phyloP scores from a whole-genome alignment of 129 eudicot species.

The Artemisia argyi region DNA sequence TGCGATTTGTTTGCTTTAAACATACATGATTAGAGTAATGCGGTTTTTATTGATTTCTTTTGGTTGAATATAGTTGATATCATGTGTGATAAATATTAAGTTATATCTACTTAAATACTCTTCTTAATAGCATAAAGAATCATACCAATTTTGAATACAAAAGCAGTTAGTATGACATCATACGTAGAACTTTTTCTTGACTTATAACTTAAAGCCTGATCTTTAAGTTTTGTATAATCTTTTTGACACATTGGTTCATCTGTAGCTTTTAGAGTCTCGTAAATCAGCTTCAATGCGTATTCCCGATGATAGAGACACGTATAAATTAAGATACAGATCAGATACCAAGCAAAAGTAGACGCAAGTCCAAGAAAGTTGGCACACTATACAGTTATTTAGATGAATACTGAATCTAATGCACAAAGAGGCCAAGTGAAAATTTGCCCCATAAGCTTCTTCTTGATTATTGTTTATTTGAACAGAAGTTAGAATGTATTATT shows the following conservation, averaged over 20 bases:
- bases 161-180: neutral
- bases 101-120: neutral
- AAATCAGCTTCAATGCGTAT: conserved; percentile 89
- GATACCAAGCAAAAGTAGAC: conserved; percentile 78
- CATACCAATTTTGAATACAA: neutral
- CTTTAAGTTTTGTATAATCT: neutral
- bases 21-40: too few species aligned
- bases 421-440: neutral
- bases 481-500: conserved; percentile 14
- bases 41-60: too few species aligned
- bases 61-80: too few species aligned
- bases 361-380: conserved; percentile 87
- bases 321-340: conserved; percentile 55
- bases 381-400: conserved; percentile 77
- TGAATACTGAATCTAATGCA: conserved; percentile 53
- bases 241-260: conserved; percentile 2
- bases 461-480: neutral
- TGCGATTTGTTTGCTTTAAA: too few species aligned
- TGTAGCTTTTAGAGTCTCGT: conserved; percentile 55
- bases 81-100: too few species aligned
- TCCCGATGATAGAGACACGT: conserved; percentile 47
- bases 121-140: neutral
- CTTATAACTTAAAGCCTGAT: neutral
- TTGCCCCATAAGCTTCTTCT: neutral
- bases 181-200: neutral